Evolutionary conservation across 257 asterid genomes (phyloP), one percentile per base, ranked within the genome.

Genomic region (Lycium barbarum): DNA sequence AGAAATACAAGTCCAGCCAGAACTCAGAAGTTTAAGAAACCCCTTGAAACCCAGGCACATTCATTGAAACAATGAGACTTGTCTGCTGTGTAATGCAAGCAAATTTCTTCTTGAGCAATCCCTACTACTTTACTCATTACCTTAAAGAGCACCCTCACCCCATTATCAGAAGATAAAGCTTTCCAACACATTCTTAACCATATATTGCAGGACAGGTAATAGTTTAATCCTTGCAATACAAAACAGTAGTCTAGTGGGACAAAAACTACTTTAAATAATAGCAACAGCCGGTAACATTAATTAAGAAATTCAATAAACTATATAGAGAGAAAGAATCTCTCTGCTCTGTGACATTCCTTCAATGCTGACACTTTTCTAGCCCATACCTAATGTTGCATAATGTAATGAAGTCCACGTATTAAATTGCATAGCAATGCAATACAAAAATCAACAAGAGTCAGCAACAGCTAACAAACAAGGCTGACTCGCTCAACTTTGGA

Each of bases 391-490:
- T 49, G 45, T 15, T 78, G 26, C 65, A 26, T 26, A 53, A 53
- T 78, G 14, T 78, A 33, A 53, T 53, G 8, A 78, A 78, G 65
- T 14, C 9, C 15, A 78, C 63, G 8, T 53, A 78, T 43, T 14
- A 53, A 78, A 53, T 15, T 53, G 82, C 65, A 76, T 53, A 76
- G 63, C 7, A 76, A 51, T 51, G 65, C 7, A 76, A 53, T 22
- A 7, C 26, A 78, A 53, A 26, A 33, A 53, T 78, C 33, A 2
- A 78, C 4, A 49, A 76, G 5, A 53, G 82, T 53, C 65, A 26
- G 47, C 17, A 78, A 78, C 82, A 78, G 82, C 65, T 49, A 26
- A 76, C 82, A 26, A 26, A 26, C 63, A 51, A 26, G 63, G 5
- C 49, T 78, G 82, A 78, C 65, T 14, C 45, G 5, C 33, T 53